Conservation (phyloP, 495 filamentous ascomycete species). For the Penicillium canariense region DNA sequence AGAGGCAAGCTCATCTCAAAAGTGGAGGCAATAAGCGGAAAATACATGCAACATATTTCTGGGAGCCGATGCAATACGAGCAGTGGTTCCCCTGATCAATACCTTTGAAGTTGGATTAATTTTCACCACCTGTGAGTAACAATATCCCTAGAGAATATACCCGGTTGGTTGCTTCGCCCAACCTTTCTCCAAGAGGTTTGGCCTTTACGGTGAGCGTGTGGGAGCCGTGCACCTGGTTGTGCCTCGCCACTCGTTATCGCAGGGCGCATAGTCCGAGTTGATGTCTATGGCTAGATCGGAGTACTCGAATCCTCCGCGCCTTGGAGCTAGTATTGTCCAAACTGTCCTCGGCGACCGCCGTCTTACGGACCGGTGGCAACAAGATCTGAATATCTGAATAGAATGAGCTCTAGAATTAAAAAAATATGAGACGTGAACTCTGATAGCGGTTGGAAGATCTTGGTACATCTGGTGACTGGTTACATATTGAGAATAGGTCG, state of each 20-base stretch:
- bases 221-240: constrained; percentile 33
- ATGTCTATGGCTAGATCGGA: constrained; percentile 24
- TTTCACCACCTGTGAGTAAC: too few species aligned
- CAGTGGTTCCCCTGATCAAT: too few species aligned
- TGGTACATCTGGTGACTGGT: constrained; percentile 28
- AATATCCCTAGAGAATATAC: too few species aligned
- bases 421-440: constrained; percentile 27
- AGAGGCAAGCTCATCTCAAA: too few species aligned
- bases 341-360: constrained; percentile 27
- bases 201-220: constrained; percentile 40
- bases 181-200: constrained; percentile 47
- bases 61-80: too few species aligned
- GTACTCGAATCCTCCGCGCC: constrained; percentile 30
- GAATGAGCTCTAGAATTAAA: constrained; percentile 33
- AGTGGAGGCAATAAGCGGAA: too few species aligned
- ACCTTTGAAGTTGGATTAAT: too few species aligned
- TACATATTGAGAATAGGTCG: constrained; percentile 31
- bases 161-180: constrained; percentile 12
- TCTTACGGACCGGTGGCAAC: constrained; percentile 26
- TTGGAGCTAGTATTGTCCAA: constrained; percentile 33
- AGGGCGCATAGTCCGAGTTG: constrained; percentile 15
- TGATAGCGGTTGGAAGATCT: constrained; percentile 14
- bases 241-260: not conserved
- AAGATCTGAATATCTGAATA: constrained; percentile 35
- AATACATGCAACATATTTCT: too few species aligned